These are phyloP conservation scores for Discostella stelligera DNA, from an alignment of 352 stramenopile species.

Conservation along the genomic window DNA sequence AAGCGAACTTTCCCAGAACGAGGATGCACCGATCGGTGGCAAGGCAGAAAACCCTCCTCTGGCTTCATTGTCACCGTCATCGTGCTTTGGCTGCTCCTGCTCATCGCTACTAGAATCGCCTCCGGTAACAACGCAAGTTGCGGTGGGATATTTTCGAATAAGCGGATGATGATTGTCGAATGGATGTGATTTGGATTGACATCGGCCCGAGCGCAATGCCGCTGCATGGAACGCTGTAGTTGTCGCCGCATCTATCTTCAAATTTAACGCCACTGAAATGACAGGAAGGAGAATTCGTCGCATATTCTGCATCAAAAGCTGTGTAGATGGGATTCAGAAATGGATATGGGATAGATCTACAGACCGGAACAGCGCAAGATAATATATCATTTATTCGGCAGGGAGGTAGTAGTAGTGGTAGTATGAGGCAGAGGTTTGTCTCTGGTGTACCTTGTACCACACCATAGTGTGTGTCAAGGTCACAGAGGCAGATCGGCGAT, in stretches of 20 bases:
- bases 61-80: not conserved
- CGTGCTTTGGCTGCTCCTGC: not conserved
- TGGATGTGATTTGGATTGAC: not conserved
- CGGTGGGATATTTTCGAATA: no score
- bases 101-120: not conserved
- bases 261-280: not conserved
- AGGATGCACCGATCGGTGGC: slow-evolving; percentile 25
- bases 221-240: not conserved
- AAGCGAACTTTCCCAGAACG: slow-evolving; percentile 11
- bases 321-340: no score
- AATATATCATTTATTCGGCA: no score
- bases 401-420: no score
- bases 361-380: no score
- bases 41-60: slow-evolving; percentile 7
- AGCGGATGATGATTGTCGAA: not conserved
- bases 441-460: no score
- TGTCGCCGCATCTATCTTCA: not conserved
- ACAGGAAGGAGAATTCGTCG: not conserved
- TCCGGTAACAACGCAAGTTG: not conserved
- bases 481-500: no score
- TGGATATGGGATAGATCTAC: no score
- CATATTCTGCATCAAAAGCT: not conserved
- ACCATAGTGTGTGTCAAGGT: no score
- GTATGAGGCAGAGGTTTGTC: no score
- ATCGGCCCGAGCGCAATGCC: not conserved